Evolutionary conservation across 2,329 filamentous ascomycete species (phyloP).

Genomic region (Botryotinia narcissicola): DNA sequence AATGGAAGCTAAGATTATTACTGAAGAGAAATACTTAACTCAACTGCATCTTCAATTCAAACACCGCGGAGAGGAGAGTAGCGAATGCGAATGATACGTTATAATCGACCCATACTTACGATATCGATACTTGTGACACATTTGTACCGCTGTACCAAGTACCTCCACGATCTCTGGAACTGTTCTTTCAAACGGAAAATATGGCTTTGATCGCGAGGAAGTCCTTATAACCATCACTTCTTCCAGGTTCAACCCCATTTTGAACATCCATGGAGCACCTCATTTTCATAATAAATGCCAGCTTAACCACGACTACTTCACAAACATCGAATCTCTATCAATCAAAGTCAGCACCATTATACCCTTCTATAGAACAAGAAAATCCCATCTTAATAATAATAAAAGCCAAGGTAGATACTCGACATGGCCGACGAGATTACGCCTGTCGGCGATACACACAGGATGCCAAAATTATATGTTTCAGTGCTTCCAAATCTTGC

Average conservation of each 20-base stretch:
- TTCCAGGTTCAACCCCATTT: not conserved
- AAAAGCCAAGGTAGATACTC: not conserved
- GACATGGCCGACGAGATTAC: not conserved
- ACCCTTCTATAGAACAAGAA: not conserved
- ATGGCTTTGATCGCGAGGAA: not conserved
- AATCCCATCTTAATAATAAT: not conserved
- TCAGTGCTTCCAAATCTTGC: not conserved
- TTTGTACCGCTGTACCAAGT: not conserved
- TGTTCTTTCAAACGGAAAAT: not conserved
- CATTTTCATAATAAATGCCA: not conserved
- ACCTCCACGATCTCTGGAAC: not conserved
- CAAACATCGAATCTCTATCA: not conserved
- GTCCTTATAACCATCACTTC: not conserved
- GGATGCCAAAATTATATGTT: not conserved
- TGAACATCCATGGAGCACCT: not conserved
- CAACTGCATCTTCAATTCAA: not conserved
- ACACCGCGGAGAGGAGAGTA: not conserved
- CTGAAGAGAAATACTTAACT: not conserved
- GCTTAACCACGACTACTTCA: not conserved
- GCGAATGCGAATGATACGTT: not conserved
- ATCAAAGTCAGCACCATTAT: not conserved
- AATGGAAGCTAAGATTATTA: not conserved
- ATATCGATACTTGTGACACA: not conserved
- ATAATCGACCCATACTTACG: not conserved
- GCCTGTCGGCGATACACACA: not conserved